Percentiles rank a stretch among this genome's conserved stretches.
Conservation (phyloP, 345 rosid species). For the Eucalyptus polyanthemos region DNA sequence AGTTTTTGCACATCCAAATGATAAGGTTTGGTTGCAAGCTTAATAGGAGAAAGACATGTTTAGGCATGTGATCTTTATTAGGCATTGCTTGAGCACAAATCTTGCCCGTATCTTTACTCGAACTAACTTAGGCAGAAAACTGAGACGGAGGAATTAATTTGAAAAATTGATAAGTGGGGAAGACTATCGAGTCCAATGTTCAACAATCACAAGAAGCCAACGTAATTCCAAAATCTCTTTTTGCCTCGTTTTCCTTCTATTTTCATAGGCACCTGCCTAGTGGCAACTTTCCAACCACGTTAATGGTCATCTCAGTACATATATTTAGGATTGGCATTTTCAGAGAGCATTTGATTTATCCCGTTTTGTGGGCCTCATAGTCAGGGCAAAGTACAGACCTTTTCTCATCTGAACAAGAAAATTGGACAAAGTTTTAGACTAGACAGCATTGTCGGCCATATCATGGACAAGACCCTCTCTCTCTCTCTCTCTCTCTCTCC, state of each 20-base stretch:
- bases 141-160: neutral
- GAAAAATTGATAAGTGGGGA: neutral
- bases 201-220: neutral
- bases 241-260: neutral
- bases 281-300: neutral
- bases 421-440: neutral
- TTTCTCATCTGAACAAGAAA: neutral
- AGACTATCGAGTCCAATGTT: neutral
- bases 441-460: neutral
- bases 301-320: neutral
- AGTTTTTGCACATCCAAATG: neutral
- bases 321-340: neutral
- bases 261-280: neutral
- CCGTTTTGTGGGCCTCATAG: neutral
- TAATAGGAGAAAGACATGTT: neutral
- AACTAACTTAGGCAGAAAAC: neutral
- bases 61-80: neutral
- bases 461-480: neutral
- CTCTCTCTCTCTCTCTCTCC: neutral
- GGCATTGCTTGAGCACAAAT: neutral
- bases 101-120: neutral
- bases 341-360: neutral
- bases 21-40: neutral
- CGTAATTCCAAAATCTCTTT: neutral
- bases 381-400: neutral